Evolutionary conservation across 441 rosid genomes (phyloP), one percentile per base, ranked within the genome.

Genomic region (Pelargonium australe): DNA sequence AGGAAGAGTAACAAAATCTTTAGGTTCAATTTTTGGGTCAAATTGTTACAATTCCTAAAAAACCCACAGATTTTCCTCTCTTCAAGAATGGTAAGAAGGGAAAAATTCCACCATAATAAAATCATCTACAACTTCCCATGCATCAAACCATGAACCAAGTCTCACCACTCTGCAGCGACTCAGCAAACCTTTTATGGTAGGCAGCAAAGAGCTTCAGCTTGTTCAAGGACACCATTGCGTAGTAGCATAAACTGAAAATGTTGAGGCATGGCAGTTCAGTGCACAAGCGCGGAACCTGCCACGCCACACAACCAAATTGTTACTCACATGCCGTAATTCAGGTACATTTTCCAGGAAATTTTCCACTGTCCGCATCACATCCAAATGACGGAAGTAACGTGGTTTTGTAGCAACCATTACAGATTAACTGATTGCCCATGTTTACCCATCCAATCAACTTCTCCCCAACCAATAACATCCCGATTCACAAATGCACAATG

Each of bases 391-490:
- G 80, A 94, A 84, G 72, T 91, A 94, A 82, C 86, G 95, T 34
- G 99, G 97, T 86, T 91, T 94, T 0, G 97, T 89, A 2, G 97
- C 97, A 69, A 94, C 94, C 80, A 89, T 82, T 1, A 94, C 99
- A 65, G 99, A 97, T 1, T 5, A 31, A 31, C 37, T 31, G 99
- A 91, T 53, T 94, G 99, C 34, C 99, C 99, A 55, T 94, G 97
- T 68, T 89, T 94, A 41, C 99, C 96, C 65, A 83, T 86, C 99
- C 97, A 94, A 66, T 88, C 91, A 53, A 94, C 95, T 82, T 88
- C 99, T 67, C 87, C 99, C 97, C 97, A 94, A 70, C 99, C 89
- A 16, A 85, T 31, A 31, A 31, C 79, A 85, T 94, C 96, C 17
- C 97, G 82, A 75, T 94, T 87, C 6, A 85, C 76, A 77, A 94